Base-by-base conservation (phyloP, 495 filamentous ascomycete species). In the Lindgomyces ingoldianus region DNA sequence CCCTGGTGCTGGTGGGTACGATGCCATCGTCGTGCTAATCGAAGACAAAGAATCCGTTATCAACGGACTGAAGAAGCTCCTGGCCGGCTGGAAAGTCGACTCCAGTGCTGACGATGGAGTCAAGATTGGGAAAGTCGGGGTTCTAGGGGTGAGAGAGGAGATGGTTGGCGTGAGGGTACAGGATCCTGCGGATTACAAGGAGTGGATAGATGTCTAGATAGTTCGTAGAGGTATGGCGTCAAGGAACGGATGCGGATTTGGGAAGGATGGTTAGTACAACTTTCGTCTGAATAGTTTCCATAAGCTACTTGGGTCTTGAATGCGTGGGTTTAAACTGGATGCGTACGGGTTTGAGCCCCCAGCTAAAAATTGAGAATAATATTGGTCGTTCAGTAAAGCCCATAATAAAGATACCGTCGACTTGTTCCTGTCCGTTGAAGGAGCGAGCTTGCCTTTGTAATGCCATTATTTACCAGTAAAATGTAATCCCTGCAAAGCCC, bases 1-100 rank as follows among this genome's bases (percentile, higher is more conserved):
- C 0, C 94, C 94, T 3, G 94, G 94, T 1, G 94, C 94, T 6
- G 94, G 94, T 26, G 94, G 94, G 2, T 97, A 89, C 72, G 94
- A 98, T 83, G 94, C 94, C 3, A 82, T 96, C 63, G 91, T 86
- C 4, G 70, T 98, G 53, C 73, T 98, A 62, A 81, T 95, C 41
- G 83, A 80, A 65, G 91, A 98, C 72, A 85, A 90, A 60, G 81
- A 80, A 18, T 79, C 82, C 27, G 91, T 91, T 16, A 76, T 90
- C 57, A 69, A 70, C n/a, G 76, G 79, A 53, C 72, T 98, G 45
- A 81, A 83, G 56, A 77, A 78, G 26, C 85, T 90, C 25, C 76
- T 96, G 64, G 76, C 72, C 22, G 75, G 74, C 36, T 97, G 90
- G 85, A 83, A 86, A 64, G 79, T 76, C 21, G 70, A 68, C 12